Evolutionary conservation across 805 yeast species (phyloP).

Genomic region (Candida berthetii): DNA sequence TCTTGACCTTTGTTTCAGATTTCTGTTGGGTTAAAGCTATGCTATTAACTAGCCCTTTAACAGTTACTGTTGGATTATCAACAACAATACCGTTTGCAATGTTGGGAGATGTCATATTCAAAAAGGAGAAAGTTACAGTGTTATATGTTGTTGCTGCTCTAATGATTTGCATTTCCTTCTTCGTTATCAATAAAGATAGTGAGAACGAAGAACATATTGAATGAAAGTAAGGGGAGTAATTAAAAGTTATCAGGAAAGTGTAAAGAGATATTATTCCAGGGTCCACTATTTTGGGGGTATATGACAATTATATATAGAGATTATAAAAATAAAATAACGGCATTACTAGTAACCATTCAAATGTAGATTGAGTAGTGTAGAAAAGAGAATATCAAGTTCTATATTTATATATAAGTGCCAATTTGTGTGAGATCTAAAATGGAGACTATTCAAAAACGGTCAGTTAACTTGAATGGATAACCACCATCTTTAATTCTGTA

Average conservation of each 20-base stretch:
- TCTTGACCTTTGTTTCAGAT: constrained; percentile 80
- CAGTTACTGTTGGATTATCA: constrained; percentile 92
- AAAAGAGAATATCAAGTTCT: no score
- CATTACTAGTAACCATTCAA: no score
- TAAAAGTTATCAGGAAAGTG: no score
- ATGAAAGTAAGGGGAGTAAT: background rate
- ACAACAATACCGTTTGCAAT: constrained; percentile 93
- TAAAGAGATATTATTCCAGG: no score
- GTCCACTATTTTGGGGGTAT: no score
- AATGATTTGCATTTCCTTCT: constrained; percentile 76
- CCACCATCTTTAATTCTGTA: constrained; percentile 13
- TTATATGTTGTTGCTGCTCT: constrained; percentile 75
- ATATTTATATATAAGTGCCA: no score
- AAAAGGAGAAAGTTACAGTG: constrained; percentile 52
- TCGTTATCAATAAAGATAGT: constrained; percentile 76
- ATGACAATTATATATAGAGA: no score
- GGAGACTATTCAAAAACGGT: constrained; percentile 18
- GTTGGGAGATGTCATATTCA: constrained; percentile 79
- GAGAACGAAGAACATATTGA: constrained; percentile 42
- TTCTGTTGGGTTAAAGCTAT: constrained; percentile 96
- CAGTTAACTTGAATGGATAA: constrained; percentile 12
- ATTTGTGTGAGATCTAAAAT: no score
- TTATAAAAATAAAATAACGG: no score
- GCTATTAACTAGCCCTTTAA: constrained; percentile 86
- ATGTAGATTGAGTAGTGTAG: no score